A percentile compares a stretch with the other conserved stretches of the same genome.
Evolutionary conservation across 352 stramenopile species (phyloP).

Genomic region (Pythium aristosporum): DNA sequence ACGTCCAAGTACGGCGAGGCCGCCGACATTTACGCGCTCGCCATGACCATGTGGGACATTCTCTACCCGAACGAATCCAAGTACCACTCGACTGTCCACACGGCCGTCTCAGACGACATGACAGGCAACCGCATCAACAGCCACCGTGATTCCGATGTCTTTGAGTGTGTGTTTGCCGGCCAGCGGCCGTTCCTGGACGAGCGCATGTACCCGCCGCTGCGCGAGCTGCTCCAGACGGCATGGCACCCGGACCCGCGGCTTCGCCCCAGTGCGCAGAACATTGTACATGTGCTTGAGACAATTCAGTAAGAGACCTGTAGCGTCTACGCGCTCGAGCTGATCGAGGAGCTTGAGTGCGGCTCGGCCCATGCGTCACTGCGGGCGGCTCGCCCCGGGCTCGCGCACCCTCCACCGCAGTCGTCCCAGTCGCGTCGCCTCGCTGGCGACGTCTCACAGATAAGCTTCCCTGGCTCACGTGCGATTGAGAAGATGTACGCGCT

Average conservation of each 20-base stretch:
- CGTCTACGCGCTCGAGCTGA: conserved; percentile 28
- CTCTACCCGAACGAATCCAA: conserved; percentile 32
- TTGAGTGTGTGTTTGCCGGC: conserved; percentile 34
- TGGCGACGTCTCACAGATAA: conserved; percentile 6
- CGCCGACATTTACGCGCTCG: conserved; percentile 51
- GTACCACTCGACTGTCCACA: conserved; percentile 26
- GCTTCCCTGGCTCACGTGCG: conserved; percentile 27
- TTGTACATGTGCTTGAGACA: conserved; percentile 32
- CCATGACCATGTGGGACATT: conserved; percentile 59
- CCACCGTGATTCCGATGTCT: conserved; percentile 26
- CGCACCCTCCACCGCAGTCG: background rate
- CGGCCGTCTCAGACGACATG: background rate
- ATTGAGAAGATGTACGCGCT: conserved; percentile 27
- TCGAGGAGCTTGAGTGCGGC: conserved; percentile 20
- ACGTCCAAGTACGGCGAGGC: conserved; percentile 37
- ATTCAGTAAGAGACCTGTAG: conserved; percentile 32
- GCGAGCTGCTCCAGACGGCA: conserved; percentile 27
- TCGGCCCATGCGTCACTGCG: background rate
- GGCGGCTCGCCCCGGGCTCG: background rate
- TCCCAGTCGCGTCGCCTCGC: background rate
- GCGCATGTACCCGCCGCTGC: conserved; percentile 25
- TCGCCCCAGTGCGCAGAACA: conserved; percentile 25
- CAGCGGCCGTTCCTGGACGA: conserved; percentile 28
- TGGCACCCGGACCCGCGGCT: conserved; percentile 29
- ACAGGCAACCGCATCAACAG: background rate